These are phyloP conservation scores for Umbelopsis sp. DNA, from an alignment of 371 early-diverging fungal species.

Conservation along the genomic window DNA sequence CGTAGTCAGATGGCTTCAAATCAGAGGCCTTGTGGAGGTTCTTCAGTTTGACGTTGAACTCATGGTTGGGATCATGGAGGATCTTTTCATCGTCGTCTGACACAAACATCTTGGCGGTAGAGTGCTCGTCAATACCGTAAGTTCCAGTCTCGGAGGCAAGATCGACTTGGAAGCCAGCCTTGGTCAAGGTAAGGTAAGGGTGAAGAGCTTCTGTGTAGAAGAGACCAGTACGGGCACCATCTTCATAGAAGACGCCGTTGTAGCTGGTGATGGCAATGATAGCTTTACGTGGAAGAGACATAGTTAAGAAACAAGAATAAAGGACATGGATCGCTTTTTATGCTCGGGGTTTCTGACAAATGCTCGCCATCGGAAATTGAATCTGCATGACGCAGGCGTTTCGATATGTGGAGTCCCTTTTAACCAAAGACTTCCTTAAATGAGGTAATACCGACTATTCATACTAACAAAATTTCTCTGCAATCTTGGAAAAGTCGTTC, in stretches of 20 bases:
- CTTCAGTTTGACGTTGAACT: slow-evolving; percentile 45
- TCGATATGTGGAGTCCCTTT: no score
- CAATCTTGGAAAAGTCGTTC: no score
- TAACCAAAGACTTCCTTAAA: no score
- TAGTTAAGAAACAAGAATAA: no score
- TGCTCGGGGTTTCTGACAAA: no score
- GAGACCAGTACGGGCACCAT: slow-evolving; percentile 53
- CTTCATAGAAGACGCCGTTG: slow-evolving; percentile 50
- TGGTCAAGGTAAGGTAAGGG: slow-evolving; percentile 44
- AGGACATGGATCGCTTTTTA: no score
- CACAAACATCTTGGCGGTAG: slow-evolving; percentile 40
- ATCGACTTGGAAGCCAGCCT: slow-evolving; percentile 55
- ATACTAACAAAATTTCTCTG: no score
- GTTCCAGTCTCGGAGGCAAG: slow-evolving; percentile 57
- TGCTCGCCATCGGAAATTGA: no score
- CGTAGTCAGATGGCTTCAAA: slow-evolving; percentile 48
- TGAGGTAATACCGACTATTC: no score
- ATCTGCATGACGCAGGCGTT: no score
- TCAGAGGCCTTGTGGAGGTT: slow-evolving; percentile 49
- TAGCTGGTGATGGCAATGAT: slow-evolving; percentile 53
- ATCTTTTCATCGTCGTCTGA: slow-evolving; percentile 40
- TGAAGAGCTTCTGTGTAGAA: slow-evolving; percentile 62
- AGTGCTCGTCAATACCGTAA: slow-evolving; percentile 57
- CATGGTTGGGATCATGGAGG: slow-evolving; percentile 42
- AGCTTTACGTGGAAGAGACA: slow-evolving; percentile 51